Evolutionary conservation across 2,329 filamentous ascomycete genomes (phyloP).

Genomic region (Cyclaneusma minus): DNA sequence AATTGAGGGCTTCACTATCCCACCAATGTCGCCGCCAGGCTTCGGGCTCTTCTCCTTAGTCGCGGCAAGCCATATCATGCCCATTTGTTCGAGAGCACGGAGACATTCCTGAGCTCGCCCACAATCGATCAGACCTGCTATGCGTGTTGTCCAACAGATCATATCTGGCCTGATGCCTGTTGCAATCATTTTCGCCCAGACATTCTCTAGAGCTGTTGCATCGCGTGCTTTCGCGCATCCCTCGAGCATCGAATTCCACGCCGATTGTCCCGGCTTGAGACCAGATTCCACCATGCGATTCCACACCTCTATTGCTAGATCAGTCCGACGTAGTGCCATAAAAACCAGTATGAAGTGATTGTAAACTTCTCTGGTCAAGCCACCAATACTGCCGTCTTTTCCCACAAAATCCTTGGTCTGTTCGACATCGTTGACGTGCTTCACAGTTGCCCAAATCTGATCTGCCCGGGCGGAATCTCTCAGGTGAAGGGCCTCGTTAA

Average conservation of each 20-base stretch:
- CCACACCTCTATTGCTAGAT: conserved; percentile 36
- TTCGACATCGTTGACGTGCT: too few relatives aligned
- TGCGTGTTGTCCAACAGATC: conserved; percentile 53
- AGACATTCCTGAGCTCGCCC: conserved; percentile 41
- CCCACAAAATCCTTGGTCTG: too few relatives aligned
- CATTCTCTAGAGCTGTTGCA: conserved; percentile 38
- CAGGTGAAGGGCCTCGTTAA: too few relatives aligned
- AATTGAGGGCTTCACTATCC: conserved; percentile 41
- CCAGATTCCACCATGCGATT: conserved; percentile 37
- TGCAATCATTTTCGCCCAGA: conserved; percentile 49
- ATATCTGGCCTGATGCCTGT: conserved; percentile 45
- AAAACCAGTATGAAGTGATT: conserved; percentile 30
- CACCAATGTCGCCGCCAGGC: conserved; percentile 14
- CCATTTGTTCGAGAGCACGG: conserved; percentile 50
- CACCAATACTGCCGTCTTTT: too few relatives aligned
- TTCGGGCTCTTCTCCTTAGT: conserved; percentile 9
- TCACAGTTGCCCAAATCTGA: too few relatives aligned
- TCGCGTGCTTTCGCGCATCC: conserved; percentile 50
- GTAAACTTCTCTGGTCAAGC: conserved; percentile 19
- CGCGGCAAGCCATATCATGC: conserved; percentile 33
- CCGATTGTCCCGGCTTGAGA: conserved; percentile 41
- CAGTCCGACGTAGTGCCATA: conserved; percentile 24
- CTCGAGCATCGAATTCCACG: conserved; percentile 60
- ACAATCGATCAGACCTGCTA: conserved; percentile 47
- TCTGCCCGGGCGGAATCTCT: too few relatives aligned